A percentile compares a stretch with the other conserved stretches of the same genome.
These are phyloP conservation scores for Globisporangium canariense DNA, from an alignment of 352 stramenopile genomes.

Conservation along the genomic window DNA sequence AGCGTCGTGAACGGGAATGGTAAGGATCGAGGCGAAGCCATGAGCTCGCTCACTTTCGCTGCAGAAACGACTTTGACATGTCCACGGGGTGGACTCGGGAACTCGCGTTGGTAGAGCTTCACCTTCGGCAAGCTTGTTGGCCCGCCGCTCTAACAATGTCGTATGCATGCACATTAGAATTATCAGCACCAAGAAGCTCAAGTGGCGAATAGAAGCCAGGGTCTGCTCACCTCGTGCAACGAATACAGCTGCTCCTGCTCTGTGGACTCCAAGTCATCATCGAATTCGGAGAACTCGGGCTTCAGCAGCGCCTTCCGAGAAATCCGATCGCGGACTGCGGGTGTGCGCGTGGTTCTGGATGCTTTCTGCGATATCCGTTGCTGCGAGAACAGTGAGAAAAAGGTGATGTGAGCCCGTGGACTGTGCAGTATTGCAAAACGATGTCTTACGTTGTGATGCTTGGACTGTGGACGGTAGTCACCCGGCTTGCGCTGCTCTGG, in stretches of 20 bases:
- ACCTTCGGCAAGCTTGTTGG: constrained; percentile 22
- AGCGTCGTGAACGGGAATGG: constrained; percentile 24
- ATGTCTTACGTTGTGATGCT: constrained; percentile 3
- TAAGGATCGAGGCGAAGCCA: not conserved
- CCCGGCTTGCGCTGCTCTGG: constrained; percentile 1
- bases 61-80: constrained; percentile 30
- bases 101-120: constrained; percentile 45
- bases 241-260: constrained; percentile 23
- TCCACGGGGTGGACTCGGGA: constrained; percentile 33
- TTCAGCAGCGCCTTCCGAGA: constrained; percentile 23
- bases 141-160: constrained; percentile 1
- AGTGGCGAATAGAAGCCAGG: no score
- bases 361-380: constrained; percentile 22
- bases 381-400: constrained; percentile 13
- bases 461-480: not conserved
- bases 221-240: constrained; percentile 24
- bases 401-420: not conserved
- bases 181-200: not conserved
- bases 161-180: not conserved
- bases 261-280: not conserved
- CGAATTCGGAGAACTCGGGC: constrained; percentile 8
- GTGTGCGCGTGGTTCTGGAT: constrained; percentile 27
- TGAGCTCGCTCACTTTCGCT: not conserved
- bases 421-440: not conserved
- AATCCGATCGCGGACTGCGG: constrained; percentile 21